A percentile compares a stretch with the other conserved stretches of the same genome.
Conservation (phyloP, 441 rosid genomes). For the Populus hybrid region DNA sequence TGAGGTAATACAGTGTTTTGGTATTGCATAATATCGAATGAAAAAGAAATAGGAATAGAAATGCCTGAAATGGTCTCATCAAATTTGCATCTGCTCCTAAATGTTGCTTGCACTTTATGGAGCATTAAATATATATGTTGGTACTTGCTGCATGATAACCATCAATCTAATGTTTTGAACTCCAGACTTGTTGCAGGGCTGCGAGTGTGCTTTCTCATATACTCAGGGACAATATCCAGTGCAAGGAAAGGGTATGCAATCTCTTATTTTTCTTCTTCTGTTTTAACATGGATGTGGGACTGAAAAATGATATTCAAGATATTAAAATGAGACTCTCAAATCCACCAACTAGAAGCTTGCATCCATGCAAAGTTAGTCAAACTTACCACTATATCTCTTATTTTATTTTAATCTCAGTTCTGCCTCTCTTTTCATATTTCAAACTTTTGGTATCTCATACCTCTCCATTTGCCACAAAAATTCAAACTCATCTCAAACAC, state of each 20-base stretch:
- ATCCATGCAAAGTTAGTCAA: background rate
- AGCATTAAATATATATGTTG: constrained; percentile 14
- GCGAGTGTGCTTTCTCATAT: constrained; percentile 91
- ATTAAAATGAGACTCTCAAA: background rate
- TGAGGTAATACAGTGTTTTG: constrained; percentile 51
- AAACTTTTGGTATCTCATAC: background rate
- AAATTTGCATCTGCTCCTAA: constrained; percentile 3
- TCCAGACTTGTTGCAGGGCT: constrained; percentile 94
- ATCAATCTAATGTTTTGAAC: constrained; percentile 29
- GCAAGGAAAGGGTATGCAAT: constrained; percentile 84
- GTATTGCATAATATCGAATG: constrained; percentile 3
- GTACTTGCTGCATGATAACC: constrained; percentile 12
- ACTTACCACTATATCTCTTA: background rate
- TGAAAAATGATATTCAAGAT: background rate
- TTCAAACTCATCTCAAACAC: background rate
- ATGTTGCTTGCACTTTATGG: background rate
- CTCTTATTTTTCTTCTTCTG: background rate
- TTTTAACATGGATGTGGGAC: constrained; percentile 12
- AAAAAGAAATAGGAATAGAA: background rate
- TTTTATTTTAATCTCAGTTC: too few species aligned
- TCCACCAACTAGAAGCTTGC: background rate
- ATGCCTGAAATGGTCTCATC: constrained; percentile 5
- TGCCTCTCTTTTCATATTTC: background rate
- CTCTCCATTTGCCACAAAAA: background rate
- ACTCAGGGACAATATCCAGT: constrained; percentile 66